Percentiles rank a stretch among this genome's conserved stretches.
Conservation (phyloP, 192 early-diverging fungal species). For the Chytriomyces sp. region DNA sequence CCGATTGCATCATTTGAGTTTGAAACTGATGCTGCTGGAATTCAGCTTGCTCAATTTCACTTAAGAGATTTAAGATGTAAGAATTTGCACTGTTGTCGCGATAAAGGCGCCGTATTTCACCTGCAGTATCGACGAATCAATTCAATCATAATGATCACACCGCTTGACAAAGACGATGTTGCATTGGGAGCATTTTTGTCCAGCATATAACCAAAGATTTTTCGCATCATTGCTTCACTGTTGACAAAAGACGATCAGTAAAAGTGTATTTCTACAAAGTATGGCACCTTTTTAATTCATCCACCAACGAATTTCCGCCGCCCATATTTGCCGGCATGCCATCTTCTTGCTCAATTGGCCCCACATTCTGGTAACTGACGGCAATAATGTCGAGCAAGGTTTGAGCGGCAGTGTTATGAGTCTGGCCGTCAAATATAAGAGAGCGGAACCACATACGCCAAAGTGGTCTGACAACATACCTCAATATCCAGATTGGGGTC, state of each 20-base stretch:
- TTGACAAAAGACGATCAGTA: not conserved
- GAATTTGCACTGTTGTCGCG: not conserved
- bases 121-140: constrained; percentile 96
- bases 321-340: constrained; percentile 19
- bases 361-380: constrained; percentile 59
- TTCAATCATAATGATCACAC: constrained; percentile 96
- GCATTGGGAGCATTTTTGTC: constrained; percentile 72
- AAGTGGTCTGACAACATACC: constrained; percentile 41
- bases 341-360: constrained; percentile 28
- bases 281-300: constrained; percentile 51
- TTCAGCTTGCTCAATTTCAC: constrained; percentile 66
- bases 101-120: constrained; percentile 35
- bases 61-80: constrained; percentile 16
- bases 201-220: constrained; percentile 89
- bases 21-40: constrained; percentile 61
- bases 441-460: constrained; percentile 1
- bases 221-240: constrained; percentile 75
- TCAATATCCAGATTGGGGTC: constrained; percentile 81
- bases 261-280: not conserved
- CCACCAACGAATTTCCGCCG: constrained; percentile 54
- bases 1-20: constrained; percentile 34
- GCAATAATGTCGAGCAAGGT: constrained; percentile 82
- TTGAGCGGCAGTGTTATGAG: constrained; percentile 79
- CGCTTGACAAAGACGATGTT: constrained; percentile 88
- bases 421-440: constrained; percentile 38